Evolutionary conservation across 1,284 basidiomycete genomes (phyloP), one percentile per base, ranked within the genome.

Genomic region (Microbotryum intermedium): DNA sequence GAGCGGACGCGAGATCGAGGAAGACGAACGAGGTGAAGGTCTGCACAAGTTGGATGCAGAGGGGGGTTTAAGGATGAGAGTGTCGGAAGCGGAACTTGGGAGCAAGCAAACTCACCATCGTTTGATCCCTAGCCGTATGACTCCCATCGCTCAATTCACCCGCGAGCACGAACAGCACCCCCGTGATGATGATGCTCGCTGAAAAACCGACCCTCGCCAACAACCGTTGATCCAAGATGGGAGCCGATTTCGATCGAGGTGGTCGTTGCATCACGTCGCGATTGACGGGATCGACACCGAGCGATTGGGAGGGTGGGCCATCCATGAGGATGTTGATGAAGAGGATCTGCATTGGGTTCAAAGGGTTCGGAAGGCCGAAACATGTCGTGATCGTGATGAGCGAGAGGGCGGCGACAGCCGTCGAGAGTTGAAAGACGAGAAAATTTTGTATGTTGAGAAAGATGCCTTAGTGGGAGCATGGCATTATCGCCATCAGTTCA

Each of bases 361-460:
- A 80, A 18, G 93, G 94, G 72, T 94, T 92, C 69, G 84, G 86
- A 53, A 97, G 79, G 20, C 87, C 84, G 67, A 97, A 83, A 72
- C 92, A 80, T 18, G 93, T 97, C 71, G 88, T 91, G 55, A 97
- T 80, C 5, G 92, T 93, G 75, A 98, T 97, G 64, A 97, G 80
- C n/a, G 87, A 85, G 61, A 98, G 78, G 2, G 93, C 93, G 13
- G 94, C 92, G 7, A 92, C 90, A 2, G 93, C 93, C 2, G 94
- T 98, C 65, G 90, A 93, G 21, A 98, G 83, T 76, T 98, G 93
- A 81, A 98, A 98, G 43, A 87, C 84, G 53, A 97, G 78, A 80
- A 98, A 97, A 75, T 97, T 97, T 74, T 97, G 93, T 71, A 97
- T 95, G 72, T 98, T 97, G 77, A 94, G 90, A 76, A 97, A 98